phyloP scores from a whole-genome alignment of 176 grass and related monocot genomes.

The Aegilops sharonensis region DNA sequence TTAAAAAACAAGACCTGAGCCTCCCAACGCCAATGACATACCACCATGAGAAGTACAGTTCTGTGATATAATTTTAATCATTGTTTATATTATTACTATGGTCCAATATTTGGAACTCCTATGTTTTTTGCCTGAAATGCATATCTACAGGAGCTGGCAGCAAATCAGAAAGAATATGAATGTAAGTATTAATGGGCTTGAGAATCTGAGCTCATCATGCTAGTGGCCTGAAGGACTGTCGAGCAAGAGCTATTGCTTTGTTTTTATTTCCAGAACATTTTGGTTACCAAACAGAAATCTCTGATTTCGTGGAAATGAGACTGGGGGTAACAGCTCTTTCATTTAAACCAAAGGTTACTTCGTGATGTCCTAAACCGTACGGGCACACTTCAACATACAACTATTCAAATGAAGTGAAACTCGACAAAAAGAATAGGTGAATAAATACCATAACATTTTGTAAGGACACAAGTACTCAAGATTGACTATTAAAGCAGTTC shows the following conservation, averaged over 20 bases:
- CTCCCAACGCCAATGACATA: background rate
- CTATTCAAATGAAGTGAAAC: background rate
- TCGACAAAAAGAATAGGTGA: background rate
- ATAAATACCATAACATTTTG: background rate
- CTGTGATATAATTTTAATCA: background rate
- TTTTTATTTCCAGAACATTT: background rate
- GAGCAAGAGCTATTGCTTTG: background rate
- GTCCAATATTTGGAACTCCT: background rate
- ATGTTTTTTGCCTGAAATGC: background rate
- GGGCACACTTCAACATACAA: background rate
- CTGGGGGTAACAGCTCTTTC: background rate
- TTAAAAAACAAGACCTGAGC: background rate
- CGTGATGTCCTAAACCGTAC: background rate
- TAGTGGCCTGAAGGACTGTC: background rate
- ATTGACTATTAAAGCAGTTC: background rate
- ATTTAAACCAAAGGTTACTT: background rate
- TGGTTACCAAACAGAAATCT: background rate
- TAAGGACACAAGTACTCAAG: background rate
- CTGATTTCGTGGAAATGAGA: background rate
- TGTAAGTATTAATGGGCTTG: background rate
- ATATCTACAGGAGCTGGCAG: slow-evolving; percentile 6
- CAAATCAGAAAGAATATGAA: background rate
- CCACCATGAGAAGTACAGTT: background rate
- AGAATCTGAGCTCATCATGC: background rate
- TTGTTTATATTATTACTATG: background rate